Base-by-base conservation (phyloP, 371 early-diverging fungal genomes). In the Syncephalastrum contaminatum region DNA sequence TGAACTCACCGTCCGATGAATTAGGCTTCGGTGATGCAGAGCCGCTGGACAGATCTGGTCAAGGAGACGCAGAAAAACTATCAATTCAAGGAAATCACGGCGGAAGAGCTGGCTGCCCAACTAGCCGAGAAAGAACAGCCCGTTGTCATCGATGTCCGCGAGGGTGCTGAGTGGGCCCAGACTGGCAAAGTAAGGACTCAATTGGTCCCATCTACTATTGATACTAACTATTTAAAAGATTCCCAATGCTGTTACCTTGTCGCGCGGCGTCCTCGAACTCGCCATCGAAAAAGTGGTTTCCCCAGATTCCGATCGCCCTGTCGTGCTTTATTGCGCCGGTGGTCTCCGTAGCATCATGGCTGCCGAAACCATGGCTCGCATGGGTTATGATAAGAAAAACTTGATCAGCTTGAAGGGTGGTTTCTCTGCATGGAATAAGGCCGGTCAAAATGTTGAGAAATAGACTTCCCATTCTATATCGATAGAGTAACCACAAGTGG, bases 241-340 rank as follows among this genome's bases (percentile, higher is more conserved):
- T 8, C 71, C 71, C n/a, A 50, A 52, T 30, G 71, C 71, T 14
- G 59, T 70, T 27, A 51, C 47, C 10, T 36, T 70, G 13, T 53
- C 66, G 27, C 60, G 71, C 19, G 71, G 71, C 13, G 45, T 66
- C 1, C 44, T 70, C 39, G 71, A 70, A 43, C 57, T 65, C 0
- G 51, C 51, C 22, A 55, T 70, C 25, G 66, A 66, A 42, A 66
- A 70, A 19, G 58, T 70, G 6, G 62, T 70, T 0, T 25, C 54
- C 3, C 56, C 61, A 4, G 71, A 66, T n/a, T 58, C 64, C 4
- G 58, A 66, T 27, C 49, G 58, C 16, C 66, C 63, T 12, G 56
- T 84, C 47, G 70, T 84, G 0, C 47, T 84, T 15, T 84, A 84
- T 62, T 84, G 84, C 53, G 82, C 81, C 14, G 75, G 79, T 18